Base-by-base conservation (phyloP, 2,329 filamentous ascomycete species). In the Trematosphaeria pertusa region DNA sequence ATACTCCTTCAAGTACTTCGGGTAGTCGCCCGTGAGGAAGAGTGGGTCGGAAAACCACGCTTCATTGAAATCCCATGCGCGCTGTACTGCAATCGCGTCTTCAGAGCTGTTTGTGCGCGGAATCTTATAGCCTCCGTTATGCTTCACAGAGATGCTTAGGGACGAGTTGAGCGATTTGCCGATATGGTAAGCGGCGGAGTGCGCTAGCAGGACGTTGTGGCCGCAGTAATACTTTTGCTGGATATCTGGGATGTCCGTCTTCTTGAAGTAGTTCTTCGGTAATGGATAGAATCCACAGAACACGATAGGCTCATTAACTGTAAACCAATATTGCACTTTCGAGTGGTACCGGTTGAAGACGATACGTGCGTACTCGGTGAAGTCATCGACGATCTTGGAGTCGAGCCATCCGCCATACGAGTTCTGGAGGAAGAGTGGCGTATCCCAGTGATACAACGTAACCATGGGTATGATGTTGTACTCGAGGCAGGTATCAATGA, bases 21-120 rank as follows among this genome's bases (percentile, higher is more conserved):
- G 74, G 30, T 78, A 79, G 52, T 79, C 75, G 36, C 75, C 65
- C 5, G 71, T 75, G 2, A 77, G 58, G 52, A 73, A 78, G 9
- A 76, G 66, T 0, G 76, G 75, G 28, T 77, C 70, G 2, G 66
- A 71, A 50, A 78, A 78, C 54, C 72, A 72, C 0, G 72, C 77
- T 49, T 69, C 63, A 40, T 68, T 62, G 61, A 73, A 74, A 48
- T 73, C 69, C 59, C 63, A 71, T 8, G 62, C 60, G 7, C 69
- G 62, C 34, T 72, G 58, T 1, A 65, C 62, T 10, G 71, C 71
- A 7, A 52, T 28, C 1, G 65, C 70, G 41, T 73, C 69, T 12
- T 43, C 67, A 18, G 56, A 47, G 1, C 67, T 71, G 45, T 71
- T 70, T 14, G 64, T 70, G 1, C 59, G 28, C 2, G 72, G 70